A percentile compares a stretch with the other conserved stretches of the same genome.
These are phyloP conservation scores for Fusarium sp. DNA, from an alignment of 2,329 filamentous ascomycete species.

Conservation along the genomic window DNA sequence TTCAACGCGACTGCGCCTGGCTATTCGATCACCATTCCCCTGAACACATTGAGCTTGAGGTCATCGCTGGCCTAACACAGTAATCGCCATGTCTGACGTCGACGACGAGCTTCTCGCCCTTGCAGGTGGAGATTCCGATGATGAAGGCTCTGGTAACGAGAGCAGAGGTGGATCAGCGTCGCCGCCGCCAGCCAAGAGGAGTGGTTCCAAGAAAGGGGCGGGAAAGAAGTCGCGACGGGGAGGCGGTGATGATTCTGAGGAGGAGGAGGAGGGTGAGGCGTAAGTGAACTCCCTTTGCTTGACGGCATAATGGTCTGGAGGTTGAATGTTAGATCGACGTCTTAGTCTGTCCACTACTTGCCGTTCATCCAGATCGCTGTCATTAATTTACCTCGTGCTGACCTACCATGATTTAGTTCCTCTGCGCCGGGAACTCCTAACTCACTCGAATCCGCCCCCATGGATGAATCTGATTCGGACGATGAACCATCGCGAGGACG, in stretches of 20 bases:
- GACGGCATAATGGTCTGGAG: background rate
- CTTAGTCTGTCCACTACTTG: background rate
- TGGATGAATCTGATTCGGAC: conserved; percentile 86
- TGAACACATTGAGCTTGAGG: conserved; percentile 22
- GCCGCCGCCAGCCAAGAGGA: conserved; percentile 54
- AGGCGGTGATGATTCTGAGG: conserved; percentile 61
- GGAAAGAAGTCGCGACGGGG: conserved; percentile 63
- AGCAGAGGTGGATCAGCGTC: conserved; percentile 68
- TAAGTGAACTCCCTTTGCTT: conserved; percentile 46
- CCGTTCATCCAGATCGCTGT: background rate
- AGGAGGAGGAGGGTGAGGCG: conserved; percentile 75
- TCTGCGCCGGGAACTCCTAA: conserved; percentile 75
- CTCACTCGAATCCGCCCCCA: conserved; percentile 84
- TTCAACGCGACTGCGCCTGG: conserved; percentile 21
- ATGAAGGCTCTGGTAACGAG: conserved; percentile 65
- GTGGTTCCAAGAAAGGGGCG: conserved; percentile 45
- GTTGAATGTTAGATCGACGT: background rate
- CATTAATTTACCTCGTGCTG: conserved; percentile 8
- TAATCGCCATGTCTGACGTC: conserved; percentile 79
- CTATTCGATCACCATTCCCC: conserved; percentile 5
- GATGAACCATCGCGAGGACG: conserved; percentile 59
- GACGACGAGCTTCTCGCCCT: conserved; percentile 95
- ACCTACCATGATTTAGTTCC: conserved; percentile 64
- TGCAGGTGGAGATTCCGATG: conserved; percentile 80
- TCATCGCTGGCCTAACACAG: background rate